A percentile compares a stretch with the other conserved stretches of the same genome.
Conservation (phyloP, 306 rosid genomes). For the Prunus fruticosa region DNA sequence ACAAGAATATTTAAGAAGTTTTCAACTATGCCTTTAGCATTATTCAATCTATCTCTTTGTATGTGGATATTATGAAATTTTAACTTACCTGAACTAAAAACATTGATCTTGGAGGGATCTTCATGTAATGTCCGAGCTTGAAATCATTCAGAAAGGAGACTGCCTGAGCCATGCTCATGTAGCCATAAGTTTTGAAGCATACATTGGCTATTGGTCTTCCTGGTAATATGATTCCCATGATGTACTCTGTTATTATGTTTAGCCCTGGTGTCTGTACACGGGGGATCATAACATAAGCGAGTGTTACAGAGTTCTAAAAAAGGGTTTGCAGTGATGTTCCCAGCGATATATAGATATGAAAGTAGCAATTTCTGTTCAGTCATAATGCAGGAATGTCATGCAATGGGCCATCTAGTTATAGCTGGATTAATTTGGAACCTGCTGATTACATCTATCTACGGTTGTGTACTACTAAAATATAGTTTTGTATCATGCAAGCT, state of each 20-base stretch:
- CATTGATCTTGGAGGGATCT: slow-evolving; percentile 91
- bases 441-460: neutral
- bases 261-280: slow-evolving; percentile 63
- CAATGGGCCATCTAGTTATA: neutral
- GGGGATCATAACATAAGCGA: slow-evolving; percentile 3
- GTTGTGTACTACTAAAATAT: neutral
- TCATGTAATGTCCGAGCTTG: slow-evolving; percentile 91
- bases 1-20: neutral
- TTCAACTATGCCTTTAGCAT: neutral
- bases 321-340: neutral
- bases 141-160: slow-evolving; percentile 83
- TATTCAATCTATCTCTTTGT: neutral
- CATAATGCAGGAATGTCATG: neutral
- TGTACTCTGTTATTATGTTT: slow-evolving; percentile 77
- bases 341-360: neutral
- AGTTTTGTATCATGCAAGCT: neutral
- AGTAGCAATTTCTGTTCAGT: neutral
- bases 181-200: slow-evolving; percentile 85
- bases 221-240: slow-evolving; percentile 68
- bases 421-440: neutral
- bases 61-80: neutral
- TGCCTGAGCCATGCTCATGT: slow-evolving; percentile 77
- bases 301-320: neutral
- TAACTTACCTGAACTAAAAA: slow-evolving; percentile 67
- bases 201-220: slow-evolving; percentile 89